Percentiles rank a stretch among this genome's conserved stretches.
These are phyloP conservation scores for Sporothrix schenckii DNA, from an alignment of 2,329 filamentous ascomycete genomes.

Conservation along the genomic window DNA sequence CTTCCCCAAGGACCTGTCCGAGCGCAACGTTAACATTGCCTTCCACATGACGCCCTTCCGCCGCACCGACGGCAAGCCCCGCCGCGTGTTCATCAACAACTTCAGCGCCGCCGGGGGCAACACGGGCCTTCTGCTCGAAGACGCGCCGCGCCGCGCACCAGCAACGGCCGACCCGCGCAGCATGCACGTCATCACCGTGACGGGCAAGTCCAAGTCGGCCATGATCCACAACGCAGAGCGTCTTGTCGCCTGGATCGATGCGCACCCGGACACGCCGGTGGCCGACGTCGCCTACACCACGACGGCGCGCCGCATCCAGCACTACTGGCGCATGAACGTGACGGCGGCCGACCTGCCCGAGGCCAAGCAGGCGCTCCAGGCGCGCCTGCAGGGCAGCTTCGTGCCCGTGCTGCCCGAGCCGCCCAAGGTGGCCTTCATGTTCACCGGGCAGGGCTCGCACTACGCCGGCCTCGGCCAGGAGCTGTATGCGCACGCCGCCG, in stretches of 20 bases:
- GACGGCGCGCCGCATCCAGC: constrained; percentile 66
- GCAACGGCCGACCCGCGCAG: constrained; percentile 54
- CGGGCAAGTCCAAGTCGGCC: constrained; percentile 58
- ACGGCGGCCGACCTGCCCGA: constrained; percentile 49
- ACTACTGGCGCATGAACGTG: constrained; percentile 59
- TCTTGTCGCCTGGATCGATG: constrained; percentile 58
- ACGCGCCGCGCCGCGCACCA: constrained; percentile 51
- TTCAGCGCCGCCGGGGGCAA: constrained; percentile 74
- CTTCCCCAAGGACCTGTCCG: constrained; percentile 59
- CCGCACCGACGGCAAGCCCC: constrained; percentile 52
- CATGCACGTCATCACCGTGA: constrained; percentile 62
- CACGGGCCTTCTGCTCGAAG: constrained; percentile 67
- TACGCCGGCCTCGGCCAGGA: constrained; percentile 57
- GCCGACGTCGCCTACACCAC: constrained; percentile 67
- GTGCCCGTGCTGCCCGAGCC: constrained; percentile 49
- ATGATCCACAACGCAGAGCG: constrained; percentile 62
- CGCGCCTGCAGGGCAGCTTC: constrained; percentile 49
- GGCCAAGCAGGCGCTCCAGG: constrained; percentile 48
- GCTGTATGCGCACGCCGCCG: constrained; percentile 51
- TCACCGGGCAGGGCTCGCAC: constrained; percentile 61
- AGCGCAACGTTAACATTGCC: constrained; percentile 63
- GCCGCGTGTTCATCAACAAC: constrained; percentile 64
- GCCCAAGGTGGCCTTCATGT: constrained; percentile 57
- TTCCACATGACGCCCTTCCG: constrained; percentile 56
- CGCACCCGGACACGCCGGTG: constrained; percentile 56